Base-by-base conservation (phyloP, 73 alveolate genomes). In the Paramecium sonneborni region DNA sequence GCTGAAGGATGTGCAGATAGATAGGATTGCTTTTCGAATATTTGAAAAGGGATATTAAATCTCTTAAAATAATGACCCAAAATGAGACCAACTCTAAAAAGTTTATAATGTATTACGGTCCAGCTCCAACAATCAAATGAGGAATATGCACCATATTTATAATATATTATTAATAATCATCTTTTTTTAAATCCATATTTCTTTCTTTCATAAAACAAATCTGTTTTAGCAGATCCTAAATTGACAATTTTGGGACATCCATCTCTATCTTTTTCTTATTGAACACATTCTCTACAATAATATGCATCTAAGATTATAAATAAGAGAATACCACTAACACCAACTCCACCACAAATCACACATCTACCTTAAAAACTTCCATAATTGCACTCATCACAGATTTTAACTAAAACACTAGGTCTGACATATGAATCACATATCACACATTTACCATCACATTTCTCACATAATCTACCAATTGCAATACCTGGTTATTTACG, bases 221-320 rank as follows among this genome's bases (percentile, higher is more conserved):
- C 99, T 30, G 99, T 98, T 87, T 96, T 96, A 7, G 99, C 99
- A 28, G 98, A 95, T 12, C 99, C 99, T 67, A 98, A 94, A 93
- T 98, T 98, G 38, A 98, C 98, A 35, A 98, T 98, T 94, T 98
- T 98, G 18, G 99, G 99, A 92, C 99, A 98, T 56, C 99, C 99
- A 95, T 98, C 99, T 57, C 99, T 96, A 95, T 98, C 99, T 93
- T 97, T 96, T 87, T 98, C 99, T 85, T 95, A 70, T 86, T 94
- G 76, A 6, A 95, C 95, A 86, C 99, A 96, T 92, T 97, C 99
- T 93, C 95, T 96, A 92, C 99, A 98, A 86, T 98, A 98, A 94
- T 98, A 98, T 14, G 99, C 99, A 93, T 98, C 99, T 74, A 74
- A 39, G 1, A 32, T 24, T 30, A 32, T 74, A 74, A 11, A 11